Percentiles rank a stretch among this genome's conserved stretches.
Evolutionary conservation across 352 stramenopile species (phyloP).

Genomic region (Phytophthora crassamura): DNA sequence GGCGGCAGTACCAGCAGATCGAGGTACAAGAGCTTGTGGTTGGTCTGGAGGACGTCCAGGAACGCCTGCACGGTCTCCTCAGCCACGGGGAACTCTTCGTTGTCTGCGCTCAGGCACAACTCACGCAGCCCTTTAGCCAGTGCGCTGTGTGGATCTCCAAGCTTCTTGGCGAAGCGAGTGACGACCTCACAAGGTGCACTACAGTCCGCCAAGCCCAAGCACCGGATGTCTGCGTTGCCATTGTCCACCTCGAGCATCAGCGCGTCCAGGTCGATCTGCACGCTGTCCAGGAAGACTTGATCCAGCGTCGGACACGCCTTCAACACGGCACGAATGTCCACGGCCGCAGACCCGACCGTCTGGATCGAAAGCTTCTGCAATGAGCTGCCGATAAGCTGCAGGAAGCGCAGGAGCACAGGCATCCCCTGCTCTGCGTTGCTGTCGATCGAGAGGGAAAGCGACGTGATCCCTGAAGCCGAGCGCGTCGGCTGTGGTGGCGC

Average conservation of each 20-base stretch:
- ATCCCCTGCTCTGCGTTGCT: conserved; percentile 27
- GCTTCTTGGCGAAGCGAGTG: conserved; percentile 30
- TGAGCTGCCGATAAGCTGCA: conserved; percentile 28
- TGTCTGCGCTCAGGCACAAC: conserved; percentile 36
- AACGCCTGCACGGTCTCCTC: conserved; percentile 30
- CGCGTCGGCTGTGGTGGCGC: background rate
- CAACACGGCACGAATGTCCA: conserved; percentile 27
- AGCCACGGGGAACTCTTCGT: conserved; percentile 29
- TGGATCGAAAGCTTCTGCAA: conserved; percentile 35
- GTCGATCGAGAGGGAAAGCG: conserved; percentile 35
- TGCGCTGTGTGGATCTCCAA: conserved; percentile 21
- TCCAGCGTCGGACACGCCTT: conserved; percentile 29
- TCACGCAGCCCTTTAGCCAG: conserved; percentile 29
- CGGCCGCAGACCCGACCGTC: background rate
- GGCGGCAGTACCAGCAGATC: conserved; percentile 28
- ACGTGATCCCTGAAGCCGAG: conserved; percentile 18
- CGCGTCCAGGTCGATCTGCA: conserved; percentile 33
- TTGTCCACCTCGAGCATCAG: conserved; percentile 32
- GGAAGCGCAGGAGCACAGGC: conserved; percentile 11
- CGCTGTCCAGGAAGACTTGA: conserved; percentile 34
- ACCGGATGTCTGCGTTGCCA: conserved; percentile 17
- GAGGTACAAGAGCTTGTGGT: conserved; percentile 38
- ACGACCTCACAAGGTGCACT: conserved; percentile 20
- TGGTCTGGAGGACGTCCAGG: conserved; percentile 28
- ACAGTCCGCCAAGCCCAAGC: conserved; percentile 25